Evolutionary conservation across 176 grass and related monocot species (phyloP).

Genomic region (Carex myosuroides): DNA sequence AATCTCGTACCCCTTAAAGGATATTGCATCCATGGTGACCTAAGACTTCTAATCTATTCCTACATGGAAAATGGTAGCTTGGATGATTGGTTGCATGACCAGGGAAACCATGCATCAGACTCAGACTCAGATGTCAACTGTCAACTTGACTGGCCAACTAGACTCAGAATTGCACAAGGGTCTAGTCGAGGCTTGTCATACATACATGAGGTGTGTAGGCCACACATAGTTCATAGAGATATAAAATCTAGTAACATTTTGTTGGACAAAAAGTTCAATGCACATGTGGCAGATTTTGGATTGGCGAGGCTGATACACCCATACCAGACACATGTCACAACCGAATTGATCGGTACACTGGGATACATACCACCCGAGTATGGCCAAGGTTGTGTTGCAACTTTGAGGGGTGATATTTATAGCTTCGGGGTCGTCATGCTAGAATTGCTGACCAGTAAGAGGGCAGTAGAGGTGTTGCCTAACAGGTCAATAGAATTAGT

Average conservation of each 20-base stretch:
- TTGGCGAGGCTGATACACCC: constrained; percentile 75
- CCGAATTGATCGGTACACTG: constrained; percentile 76
- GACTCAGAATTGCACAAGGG: constrained; percentile 67
- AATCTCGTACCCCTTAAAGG: constrained; percentile 73
- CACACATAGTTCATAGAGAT: constrained; percentile 75
- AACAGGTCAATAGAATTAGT: constrained; percentile 51
- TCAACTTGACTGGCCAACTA: constrained; percentile 64
- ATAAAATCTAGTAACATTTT: constrained; percentile 95
- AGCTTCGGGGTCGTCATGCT: constrained; percentile 91
- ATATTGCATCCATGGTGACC: constrained; percentile 61
- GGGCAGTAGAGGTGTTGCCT: constrained; percentile 64
- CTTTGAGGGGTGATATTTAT: constrained; percentile 72
- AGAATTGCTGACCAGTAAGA: constrained; percentile 70
- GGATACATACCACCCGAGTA: constrained; percentile 96
- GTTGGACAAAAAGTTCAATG: constrained; percentile 62
- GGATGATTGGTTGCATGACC: constrained; percentile 87
- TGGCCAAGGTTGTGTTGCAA: constrained; percentile 66
- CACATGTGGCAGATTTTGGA: constrained; percentile 85
- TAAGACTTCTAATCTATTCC: constrained; percentile 75
- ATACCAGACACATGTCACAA: constrained; percentile 78
- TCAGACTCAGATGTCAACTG: constrained; percentile 1
- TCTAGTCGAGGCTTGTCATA: constrained; percentile 65
- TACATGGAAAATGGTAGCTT: constrained; percentile 97
- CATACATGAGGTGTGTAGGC: constrained; percentile 75
- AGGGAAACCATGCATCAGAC: constrained; percentile 1